Evolutionary conservation across 2,329 filamentous ascomycete genomes (phyloP).

Genomic region (Periconia digitata): DNA sequence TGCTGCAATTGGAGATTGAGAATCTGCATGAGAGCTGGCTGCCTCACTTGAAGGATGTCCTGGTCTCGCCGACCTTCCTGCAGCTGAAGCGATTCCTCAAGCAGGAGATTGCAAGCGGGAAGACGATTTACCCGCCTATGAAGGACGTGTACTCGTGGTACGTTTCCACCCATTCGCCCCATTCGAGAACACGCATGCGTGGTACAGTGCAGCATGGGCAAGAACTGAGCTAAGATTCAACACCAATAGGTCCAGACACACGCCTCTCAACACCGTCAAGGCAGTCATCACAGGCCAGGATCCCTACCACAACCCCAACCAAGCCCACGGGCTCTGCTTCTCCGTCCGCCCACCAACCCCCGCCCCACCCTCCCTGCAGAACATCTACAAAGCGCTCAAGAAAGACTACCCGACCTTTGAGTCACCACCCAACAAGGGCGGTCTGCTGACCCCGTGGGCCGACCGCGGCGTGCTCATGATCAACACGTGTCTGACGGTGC

Average conservation of each 20-base stretch:
- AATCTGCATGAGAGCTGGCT: conserved; percentile 93
- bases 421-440: conserved; percentile 73
- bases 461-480: conserved; percentile 89
- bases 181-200: conserved; percentile 5
- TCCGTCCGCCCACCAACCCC: conserved; percentile 86
- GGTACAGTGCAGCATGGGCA: no score
- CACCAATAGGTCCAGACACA: conserved; percentile 78
- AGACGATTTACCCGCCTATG: conserved; percentile 82
- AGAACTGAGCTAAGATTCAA: not conserved
- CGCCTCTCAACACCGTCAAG: conserved; percentile 84
- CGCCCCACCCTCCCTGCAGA: conserved; percentile 85
- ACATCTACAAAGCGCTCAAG: conserved; percentile 88
- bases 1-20: conserved; percentile 87
- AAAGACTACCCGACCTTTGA: conserved; percentile 84
- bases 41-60: conserved; percentile 81
- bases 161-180: conserved; percentile 25
- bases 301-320: conserved; percentile 93
- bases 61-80: conserved; percentile 77
- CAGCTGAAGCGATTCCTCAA: conserved; percentile 85
- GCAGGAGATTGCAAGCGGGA: conserved; percentile 70
- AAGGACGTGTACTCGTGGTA: conserved; percentile 96
- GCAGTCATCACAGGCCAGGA: conserved; percentile 94
- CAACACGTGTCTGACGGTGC: conserved; percentile 93
- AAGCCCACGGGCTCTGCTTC: conserved; percentile 95
- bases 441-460: conserved; percentile 89